A percentile compares a stretch with the other conserved stretches of the same genome.
These are phyloP conservation scores for peach (Prunus persica) DNA, from an alignment of 306 rosid species.

Conservation along the genomic window Prunus_persica_NCBIv2 NC_034011.1:21370501-21371000, in stretches of 20 bases:
- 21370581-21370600: slow-evolving; percentile 10
- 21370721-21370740: slow-evolving; percentile 30
- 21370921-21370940: slow-evolving; percentile 21
- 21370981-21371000: slow-evolving; percentile 61
- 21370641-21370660: not conserved
- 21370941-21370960: slow-evolving; percentile 58
- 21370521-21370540: slow-evolving; percentile 20
- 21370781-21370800: slow-evolving; percentile 28
- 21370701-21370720: slow-evolving; percentile 22
- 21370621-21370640: slow-evolving; percentile 4
- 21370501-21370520: slow-evolving; percentile 6
- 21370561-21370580: slow-evolving; percentile 23
- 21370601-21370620: slow-evolving; percentile 22
- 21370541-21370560: slow-evolving; percentile 27
- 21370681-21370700: slow-evolving; percentile 44
- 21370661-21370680: slow-evolving; percentile 28
- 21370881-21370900: slow-evolving; percentile 17
- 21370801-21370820: slow-evolving; percentile 47
- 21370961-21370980: slow-evolving; percentile 28
- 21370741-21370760: slow-evolving; percentile 23
- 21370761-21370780: slow-evolving; percentile 21
- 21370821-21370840: slow-evolving; percentile 20
- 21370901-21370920: slow-evolving; percentile 16
- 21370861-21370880: slow-evolving; percentile 18
- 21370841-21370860: slow-evolving; percentile 8